Evolutionary conservation across 192 early-diverging fungal genomes (phyloP).

Genomic region (Backusella liffmaniae): DNA sequence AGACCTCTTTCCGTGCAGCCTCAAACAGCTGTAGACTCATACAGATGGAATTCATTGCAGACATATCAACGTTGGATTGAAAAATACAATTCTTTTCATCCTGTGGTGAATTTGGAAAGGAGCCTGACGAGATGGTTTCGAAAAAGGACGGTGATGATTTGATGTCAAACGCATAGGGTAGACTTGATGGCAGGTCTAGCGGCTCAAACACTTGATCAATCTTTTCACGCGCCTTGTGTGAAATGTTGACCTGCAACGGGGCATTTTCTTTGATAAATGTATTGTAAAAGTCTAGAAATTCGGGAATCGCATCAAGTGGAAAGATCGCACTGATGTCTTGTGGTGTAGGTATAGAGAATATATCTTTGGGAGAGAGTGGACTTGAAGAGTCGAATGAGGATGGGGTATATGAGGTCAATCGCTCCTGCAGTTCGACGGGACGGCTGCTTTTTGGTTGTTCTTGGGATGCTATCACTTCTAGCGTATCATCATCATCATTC

Average conservation of each 20-base stretch:
- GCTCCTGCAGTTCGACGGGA: background rate
- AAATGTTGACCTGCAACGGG: slow-evolving; percentile 20
- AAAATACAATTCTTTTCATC: background rate
- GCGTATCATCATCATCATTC: background rate
- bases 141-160: background rate
- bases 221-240: slow-evolving; percentile 6
- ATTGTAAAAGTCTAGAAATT: slow-evolving; percentile 23
- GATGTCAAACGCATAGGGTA: background rate
- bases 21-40: background rate
- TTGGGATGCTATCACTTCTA: background rate
- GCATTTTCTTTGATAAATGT: slow-evolving; percentile 14
- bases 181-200: background rate
- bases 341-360: background rate
- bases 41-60: background rate
- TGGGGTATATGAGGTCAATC: background rate
- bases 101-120: background rate
- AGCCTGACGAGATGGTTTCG: background rate
- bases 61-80: background rate
- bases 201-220: background rate
- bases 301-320: background rate
- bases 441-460: background rate
- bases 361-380: background rate
- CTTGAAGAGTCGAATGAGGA: background rate
- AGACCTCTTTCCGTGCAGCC: slow-evolving; percentile 13
- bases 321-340: background rate